Percentiles rank a stretch among this genome's conserved stretches.
phyloP scores from a whole-genome alignment of 768 basidiomycete genomes.

The Leucogyrophana mollusca region DNA sequence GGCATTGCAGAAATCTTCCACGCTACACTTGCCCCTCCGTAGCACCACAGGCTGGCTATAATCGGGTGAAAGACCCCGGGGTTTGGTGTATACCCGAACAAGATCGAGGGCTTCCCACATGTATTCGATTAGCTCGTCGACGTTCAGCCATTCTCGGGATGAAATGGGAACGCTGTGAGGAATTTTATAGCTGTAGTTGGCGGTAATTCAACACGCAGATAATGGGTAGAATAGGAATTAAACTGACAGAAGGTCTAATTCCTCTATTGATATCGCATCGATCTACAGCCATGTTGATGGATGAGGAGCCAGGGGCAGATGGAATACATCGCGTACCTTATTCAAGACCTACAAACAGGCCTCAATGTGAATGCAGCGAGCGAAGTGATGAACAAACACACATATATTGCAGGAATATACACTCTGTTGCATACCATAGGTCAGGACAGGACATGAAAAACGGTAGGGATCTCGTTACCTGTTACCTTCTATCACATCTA shows the following conservation, averaged over 20 bases:
- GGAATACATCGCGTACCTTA: constrained; percentile 49
- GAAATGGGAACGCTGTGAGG: constrained; percentile 95
- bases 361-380: neutral
- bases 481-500: constrained; percentile 97
- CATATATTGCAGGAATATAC: constrained; percentile 91
- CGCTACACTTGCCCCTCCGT: constrained; percentile 53
- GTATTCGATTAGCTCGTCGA: constrained; percentile 88
- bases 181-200: constrained; percentile 75
- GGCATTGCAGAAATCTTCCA: constrained; percentile 90
- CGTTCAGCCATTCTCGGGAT: constrained; percentile 91
- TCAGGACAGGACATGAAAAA: neutral
- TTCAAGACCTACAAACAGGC: constrained; percentile 69
- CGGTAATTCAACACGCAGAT: neutral
- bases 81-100: constrained; percentile 96
- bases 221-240: neutral
- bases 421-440: constrained; percentile 49
- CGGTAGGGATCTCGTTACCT: constrained; percentile 51
- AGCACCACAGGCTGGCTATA: constrained; percentile 91
- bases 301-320: neutral
- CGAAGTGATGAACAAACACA: constrained; percentile 34
- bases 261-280: constrained; percentile 98
- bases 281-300: constrained; percentile 51
- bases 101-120: constrained; percentile 96
- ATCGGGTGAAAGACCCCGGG: constrained; percentile 87
- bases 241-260: constrained; percentile 83